phyloP scores from a whole-genome alignment of 495 filamentous ascomycete species.

The Daldinia vernicosa region DNA sequence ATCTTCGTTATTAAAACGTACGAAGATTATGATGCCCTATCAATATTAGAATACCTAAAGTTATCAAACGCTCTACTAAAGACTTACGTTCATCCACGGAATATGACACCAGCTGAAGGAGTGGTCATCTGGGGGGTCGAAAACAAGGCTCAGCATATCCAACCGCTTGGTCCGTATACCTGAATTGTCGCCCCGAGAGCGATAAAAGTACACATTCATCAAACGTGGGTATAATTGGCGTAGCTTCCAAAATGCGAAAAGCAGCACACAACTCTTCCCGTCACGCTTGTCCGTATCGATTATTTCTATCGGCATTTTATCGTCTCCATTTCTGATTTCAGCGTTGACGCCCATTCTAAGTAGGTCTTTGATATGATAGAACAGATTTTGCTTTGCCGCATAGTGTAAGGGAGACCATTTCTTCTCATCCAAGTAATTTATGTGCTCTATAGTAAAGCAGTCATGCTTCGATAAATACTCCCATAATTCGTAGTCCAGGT shows the following conservation, averaged over 20 bases:
- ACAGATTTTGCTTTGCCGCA: too few species aligned
- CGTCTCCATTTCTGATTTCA: background rate
- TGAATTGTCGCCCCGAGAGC: too few species aligned
- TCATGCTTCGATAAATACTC: background rate
- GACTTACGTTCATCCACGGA: background rate
- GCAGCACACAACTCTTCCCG: background rate
- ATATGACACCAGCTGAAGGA: background rate
- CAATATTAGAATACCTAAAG: background rate
- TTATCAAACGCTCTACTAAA: background rate
- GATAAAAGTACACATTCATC: too few species aligned
- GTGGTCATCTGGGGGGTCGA: too few species aligned
- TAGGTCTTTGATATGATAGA: too few species aligned
- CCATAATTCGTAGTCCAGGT: background rate
- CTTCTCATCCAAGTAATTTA: background rate
- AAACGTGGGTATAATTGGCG: too few species aligned
- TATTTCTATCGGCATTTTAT: background rate
- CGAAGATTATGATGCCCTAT: background rate
- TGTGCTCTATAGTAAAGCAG: background rate
- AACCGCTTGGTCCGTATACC: background rate
- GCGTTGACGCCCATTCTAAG: too few species aligned
- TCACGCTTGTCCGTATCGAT: background rate
- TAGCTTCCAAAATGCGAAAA: background rate
- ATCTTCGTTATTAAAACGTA: background rate
- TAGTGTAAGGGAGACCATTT: background rate
- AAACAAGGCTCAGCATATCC: background rate